Base-by-base conservation (phyloP, 495 filamentous ascomycete species). In the Thozetella sp. region DNA sequence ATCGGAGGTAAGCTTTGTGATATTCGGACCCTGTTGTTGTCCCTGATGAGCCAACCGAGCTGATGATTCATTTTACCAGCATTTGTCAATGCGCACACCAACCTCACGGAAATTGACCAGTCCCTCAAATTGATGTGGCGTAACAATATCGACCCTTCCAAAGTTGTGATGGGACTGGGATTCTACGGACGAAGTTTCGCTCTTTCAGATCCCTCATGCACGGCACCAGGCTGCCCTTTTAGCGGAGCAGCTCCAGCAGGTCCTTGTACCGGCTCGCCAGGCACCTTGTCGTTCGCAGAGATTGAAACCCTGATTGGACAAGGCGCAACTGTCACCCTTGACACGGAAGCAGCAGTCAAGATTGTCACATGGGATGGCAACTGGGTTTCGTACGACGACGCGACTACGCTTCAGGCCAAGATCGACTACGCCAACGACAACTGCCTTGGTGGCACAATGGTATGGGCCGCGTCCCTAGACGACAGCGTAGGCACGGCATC, bases 71-170 rank as follows among this genome's bases (percentile, higher is more conserved):
- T n/a, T n/a, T n/a, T n/a, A n/a, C n/a, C n/a, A n/a, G 53, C 65
- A 0, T 65, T 70, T 43, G 54, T 80, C 1, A 56, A 70, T 1
- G 67, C 72, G 0, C 84, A 87, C 61, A 84, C 83, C 1, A 85
- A 87, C 58, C 43, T 84, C 0, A 83, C 81, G 3, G 82, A 85
- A 59, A 85, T 87, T 60, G 61, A 78, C 19, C 50, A 59, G 6
- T 68, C 68, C 0, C 37, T 83, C 10, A 68, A 84, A 12, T 73
- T 86, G 0, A 62, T 86, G 0, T 85, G 83, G 83, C 67, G 82
- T 10, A 78, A 76, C 54, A 59, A 71, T 24, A 72, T 87, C 26
- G 55, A 68, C 9, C 75, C 81, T 0, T 11, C 34, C 6, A 72
- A 81, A 34, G 71, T 86, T 2, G 54, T 61, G 50, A 25, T 87